Base-by-base conservation (phyloP, 139 green algal genomes). In the Monoraphidium neglectum region DNA sequence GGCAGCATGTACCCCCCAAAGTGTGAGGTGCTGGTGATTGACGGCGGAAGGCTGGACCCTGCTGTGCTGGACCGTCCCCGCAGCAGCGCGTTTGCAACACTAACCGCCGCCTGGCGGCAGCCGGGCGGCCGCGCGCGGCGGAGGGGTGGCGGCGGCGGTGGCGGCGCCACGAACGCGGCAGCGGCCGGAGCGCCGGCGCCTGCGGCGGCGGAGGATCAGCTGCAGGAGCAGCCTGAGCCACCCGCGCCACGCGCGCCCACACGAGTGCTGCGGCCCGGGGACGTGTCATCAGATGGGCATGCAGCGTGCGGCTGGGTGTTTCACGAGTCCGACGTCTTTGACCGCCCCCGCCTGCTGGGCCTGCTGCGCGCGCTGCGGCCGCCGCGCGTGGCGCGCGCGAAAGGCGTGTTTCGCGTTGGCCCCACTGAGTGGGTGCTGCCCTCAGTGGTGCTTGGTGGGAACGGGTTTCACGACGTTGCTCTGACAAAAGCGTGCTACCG, bases 261-360 rank as follows among this genome's bases (percentile, higher is more conserved):
- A 12, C 43, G 43, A 8, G 12, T 51, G 8, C 8, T 51, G 43
- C 43, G 43, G 43, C 43, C 43, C 43, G 43, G 43, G 8, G 43
- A 12, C 43, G 43, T 8, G 8, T 8, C 43, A 51, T 8, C n/a
- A 37, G 57, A 65, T 13, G 57, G 10, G 26, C 57, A 72, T 24
- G 62, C 37, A 32, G 72, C 78, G 2, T 82, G 83, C 72, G 81
- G 85, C 23, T 90, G 86, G 86, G 24, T 88, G 38, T 90, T 90
- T 37, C 49, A 73, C 33, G 6, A 70, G 5, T 40, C 77, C 0
- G 79, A 89, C 37, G 35, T 75, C 3, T 90, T 90, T 60, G 62
- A 84, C 46, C 61, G 68, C n/a, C 1, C 3, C 3, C 43, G 46
- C 30, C 74, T 90, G 68, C 36, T 37, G 33, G 53, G 23, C n/a